Percentiles rank a stretch among this genome's conserved stretches.
These are phyloP conservation scores for Urtica urens DNA, from an alignment of 306 rosid genomes.

Conservation along the genomic window DNA sequence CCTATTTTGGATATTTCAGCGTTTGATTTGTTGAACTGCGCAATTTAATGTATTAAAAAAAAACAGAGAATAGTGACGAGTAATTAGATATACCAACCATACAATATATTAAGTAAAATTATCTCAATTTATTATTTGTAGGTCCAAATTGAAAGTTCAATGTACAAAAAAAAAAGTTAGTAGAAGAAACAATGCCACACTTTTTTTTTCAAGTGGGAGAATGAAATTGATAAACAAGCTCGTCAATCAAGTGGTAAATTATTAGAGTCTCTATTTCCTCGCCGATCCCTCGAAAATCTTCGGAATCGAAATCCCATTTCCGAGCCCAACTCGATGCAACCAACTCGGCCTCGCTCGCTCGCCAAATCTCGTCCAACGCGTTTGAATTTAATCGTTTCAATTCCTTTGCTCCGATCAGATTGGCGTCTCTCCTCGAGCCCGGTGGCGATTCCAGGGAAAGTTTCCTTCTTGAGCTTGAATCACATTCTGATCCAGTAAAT, in stretches of 20 bases:
- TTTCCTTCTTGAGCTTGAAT: slow-evolving; percentile 42
- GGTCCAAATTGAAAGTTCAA: slow-evolving; percentile 1
- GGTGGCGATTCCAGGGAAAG: slow-evolving; percentile 37
- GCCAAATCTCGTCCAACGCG: slow-evolving; percentile 37
- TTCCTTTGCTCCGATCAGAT: slow-evolving; percentile 32
- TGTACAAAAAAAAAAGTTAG: slow-evolving; percentile 20
- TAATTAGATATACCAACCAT: no score
- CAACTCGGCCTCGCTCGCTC: slow-evolving; percentile 42
- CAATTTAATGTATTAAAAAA: no score
- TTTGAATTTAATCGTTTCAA: slow-evolving; percentile 13
- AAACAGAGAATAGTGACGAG: no score
- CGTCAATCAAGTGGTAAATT: slow-evolving; percentile 44
- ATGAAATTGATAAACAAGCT: slow-evolving; percentile 38
- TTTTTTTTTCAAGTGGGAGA: slow-evolving; percentile 3
- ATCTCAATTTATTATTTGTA: not conserved
- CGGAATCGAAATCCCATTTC: slow-evolving; percentile 14
- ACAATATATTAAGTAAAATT: not conserved
- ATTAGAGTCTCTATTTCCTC: slow-evolving; percentile 45
- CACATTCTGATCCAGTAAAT: slow-evolving; percentile 23
- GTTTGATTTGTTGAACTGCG: no score
- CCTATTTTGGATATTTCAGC: no score
- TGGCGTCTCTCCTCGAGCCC: slow-evolving; percentile 21
- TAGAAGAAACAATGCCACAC: not conserved
- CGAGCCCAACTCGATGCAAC: slow-evolving; percentile 25
- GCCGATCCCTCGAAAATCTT: slow-evolving; percentile 28